A percentile compares a stretch with the other conserved stretches of the same genome.
Conservation (phyloP, 306 rosid species). For the Lithocarpus polystachyus region DNA sequence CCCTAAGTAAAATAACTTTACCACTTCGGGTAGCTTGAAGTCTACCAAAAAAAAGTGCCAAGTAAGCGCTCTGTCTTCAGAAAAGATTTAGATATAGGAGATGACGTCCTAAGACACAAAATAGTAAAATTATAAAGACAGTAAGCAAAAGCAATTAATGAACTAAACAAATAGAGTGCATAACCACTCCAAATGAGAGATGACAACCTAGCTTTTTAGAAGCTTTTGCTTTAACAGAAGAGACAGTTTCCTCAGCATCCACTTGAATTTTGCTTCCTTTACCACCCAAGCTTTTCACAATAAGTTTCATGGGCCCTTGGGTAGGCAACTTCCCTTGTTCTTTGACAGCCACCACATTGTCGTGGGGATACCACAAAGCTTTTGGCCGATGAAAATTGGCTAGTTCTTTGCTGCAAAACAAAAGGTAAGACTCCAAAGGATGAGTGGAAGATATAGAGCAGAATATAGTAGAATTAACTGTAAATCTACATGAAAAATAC, state of each 20-base stretch:
- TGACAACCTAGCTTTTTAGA: conserved; percentile 93
- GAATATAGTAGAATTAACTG: not conserved
- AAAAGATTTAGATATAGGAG: conserved; percentile 11
- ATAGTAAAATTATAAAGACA: not conserved
- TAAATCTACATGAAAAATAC: not conserved
- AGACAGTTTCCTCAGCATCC: conserved; percentile 71
- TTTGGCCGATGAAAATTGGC: conserved; percentile 97
- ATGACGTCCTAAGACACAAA: not conserved
- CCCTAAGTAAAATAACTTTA: conserved; percentile 71
- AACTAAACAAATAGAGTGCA: conserved; percentile 5
- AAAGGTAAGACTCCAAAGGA: conserved; percentile 20
- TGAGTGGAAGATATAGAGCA: conserved; percentile 9
- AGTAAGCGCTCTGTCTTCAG: conserved; percentile 5
- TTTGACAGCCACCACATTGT: conserved; percentile 71
- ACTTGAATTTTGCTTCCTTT: conserved; percentile 84
- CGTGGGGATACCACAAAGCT: conserved; percentile 97
- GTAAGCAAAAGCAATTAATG: not conserved
- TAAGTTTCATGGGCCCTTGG: conserved; percentile 76
- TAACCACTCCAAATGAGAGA: conserved; percentile 12
- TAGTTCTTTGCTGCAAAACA: conserved; percentile 79
- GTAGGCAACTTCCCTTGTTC: conserved; percentile 78
- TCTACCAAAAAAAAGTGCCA: conserved; percentile 41
- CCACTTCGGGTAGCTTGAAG: conserved; percentile 73
- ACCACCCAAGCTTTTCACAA: conserved; percentile 93
- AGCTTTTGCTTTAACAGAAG: conserved; percentile 80